Conservation (phyloP, 2,329 filamentous ascomycete genomes). For the Onygena corvina region DNA sequence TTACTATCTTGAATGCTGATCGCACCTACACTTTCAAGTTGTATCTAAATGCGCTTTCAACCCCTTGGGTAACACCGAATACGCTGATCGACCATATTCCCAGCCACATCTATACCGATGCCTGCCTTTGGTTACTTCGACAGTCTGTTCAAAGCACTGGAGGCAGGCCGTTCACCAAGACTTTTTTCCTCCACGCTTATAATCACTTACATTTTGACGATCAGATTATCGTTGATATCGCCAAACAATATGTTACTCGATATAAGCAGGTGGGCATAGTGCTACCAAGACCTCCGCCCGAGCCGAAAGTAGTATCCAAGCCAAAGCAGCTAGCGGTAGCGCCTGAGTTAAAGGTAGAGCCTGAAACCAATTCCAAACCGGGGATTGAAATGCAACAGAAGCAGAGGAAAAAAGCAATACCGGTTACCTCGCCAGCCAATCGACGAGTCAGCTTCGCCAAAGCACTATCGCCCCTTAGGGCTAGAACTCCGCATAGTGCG, state of each 20-base stretch:
- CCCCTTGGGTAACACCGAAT: slow-evolving; percentile 13
- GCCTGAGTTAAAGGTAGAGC: slow-evolving; percentile 10
- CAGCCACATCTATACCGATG: slow-evolving; percentile 27
- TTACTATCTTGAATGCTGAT: slow-evolving; percentile 35
- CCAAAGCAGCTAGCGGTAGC: slow-evolving; percentile 17
- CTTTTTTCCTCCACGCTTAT: slow-evolving; percentile 35
- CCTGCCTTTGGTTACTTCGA: slow-evolving; percentile 32
- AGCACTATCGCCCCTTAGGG: slow-evolving; percentile 17
- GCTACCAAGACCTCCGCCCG: slow-evolving; percentile 16
- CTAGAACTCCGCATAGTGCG: slow-evolving; percentile 32
- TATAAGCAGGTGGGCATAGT: slow-evolving; percentile 32
- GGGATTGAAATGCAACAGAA: neutral
- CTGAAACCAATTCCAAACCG: neutral
- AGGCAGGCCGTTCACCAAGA: slow-evolving; percentile 33
- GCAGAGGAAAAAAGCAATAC: neutral
- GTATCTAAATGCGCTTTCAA: slow-evolving; percentile 30
- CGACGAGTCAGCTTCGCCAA: slow-evolving; percentile 1
- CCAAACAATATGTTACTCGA: slow-evolving; percentile 25
- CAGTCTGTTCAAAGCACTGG: slow-evolving; percentile 31
- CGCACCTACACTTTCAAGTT: slow-evolving; percentile 37
- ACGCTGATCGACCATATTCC: slow-evolving; percentile 15
- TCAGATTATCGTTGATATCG: slow-evolving; percentile 27
- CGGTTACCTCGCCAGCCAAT: neutral
- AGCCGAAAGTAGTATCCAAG: slow-evolving; percentile 17
- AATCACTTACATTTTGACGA: slow-evolving; percentile 31